phyloP scores from a whole-genome alignment of 2,329 filamentous ascomycete genomes.

The Phialemonium atrogriseum region DNA sequence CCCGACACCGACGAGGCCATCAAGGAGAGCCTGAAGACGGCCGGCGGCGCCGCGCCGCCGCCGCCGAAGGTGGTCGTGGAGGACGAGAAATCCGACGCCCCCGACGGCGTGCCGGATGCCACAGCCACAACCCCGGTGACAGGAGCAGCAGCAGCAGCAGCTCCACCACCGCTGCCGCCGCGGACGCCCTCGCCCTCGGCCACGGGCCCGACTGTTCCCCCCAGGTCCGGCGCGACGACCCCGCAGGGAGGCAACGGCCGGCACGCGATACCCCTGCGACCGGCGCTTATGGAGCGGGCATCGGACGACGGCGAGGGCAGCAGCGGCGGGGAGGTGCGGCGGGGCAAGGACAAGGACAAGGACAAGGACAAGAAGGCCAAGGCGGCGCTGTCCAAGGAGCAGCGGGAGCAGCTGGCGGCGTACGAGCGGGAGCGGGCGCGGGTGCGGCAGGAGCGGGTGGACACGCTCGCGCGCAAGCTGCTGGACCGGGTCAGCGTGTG shows the following conservation, averaged over 20 bases:
- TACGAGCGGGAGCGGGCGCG: slow-evolving; percentile 79
- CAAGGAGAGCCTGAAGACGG: slow-evolving; percentile 42
- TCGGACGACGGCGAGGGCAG: slow-evolving; percentile 68
- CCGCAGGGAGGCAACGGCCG: slow-evolving; percentile 21
- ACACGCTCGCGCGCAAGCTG: slow-evolving; percentile 75
- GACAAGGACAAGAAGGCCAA: slow-evolving; percentile 63
- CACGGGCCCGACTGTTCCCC: slow-evolving; percentile 32
- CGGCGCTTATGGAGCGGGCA: slow-evolving; percentile 75
- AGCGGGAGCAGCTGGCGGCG: slow-evolving; percentile 81
- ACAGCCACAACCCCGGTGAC: slow-evolving; percentile 9
- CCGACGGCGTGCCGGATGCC: slow-evolving; percentile 8
- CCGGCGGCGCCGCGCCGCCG: slow-evolving; percentile 21
- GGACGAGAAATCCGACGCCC: slow-evolving; percentile 26
- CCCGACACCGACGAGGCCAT: slow-evolving; percentile 49
- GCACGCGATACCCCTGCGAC: slow-evolving; percentile 63
- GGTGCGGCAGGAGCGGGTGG: slow-evolving; percentile 78
- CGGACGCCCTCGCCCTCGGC: slow-evolving; percentile 30
- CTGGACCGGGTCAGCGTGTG: slow-evolving; percentile 85
- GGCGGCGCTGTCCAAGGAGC: slow-evolving; percentile 77
- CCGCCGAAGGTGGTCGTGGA: slow-evolving; percentile 32
- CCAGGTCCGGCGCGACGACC: slow-evolving; percentile 27
- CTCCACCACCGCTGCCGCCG: slow-evolving; percentile 21
- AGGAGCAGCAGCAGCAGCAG: slow-evolving; percentile 11
- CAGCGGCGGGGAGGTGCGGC: slow-evolving; percentile 62
- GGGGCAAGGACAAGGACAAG: no score